phyloP scores from a whole-genome alignment of 2,329 filamentous ascomycete species.

The Fusarium pseudograminearum region DNA sequence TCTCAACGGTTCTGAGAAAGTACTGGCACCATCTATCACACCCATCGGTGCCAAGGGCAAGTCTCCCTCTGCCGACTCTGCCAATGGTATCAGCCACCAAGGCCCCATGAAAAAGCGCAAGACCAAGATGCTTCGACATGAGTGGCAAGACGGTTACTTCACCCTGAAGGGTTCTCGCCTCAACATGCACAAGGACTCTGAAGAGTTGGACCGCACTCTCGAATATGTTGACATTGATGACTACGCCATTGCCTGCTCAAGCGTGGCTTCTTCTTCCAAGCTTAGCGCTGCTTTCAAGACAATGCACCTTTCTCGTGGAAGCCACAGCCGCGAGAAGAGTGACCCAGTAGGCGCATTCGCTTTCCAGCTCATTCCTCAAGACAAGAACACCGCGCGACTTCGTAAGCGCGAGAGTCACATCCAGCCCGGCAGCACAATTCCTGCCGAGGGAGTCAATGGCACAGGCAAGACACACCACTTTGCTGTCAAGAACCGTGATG shows the following conservation, averaged over 20 bases:
- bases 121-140: slow-evolving; percentile 87
- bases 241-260: slow-evolving; percentile 88
- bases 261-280: slow-evolving; percentile 80
- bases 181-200: slow-evolving; percentile 78
- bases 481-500: slow-evolving; percentile 85
- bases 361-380: slow-evolving; percentile 86
- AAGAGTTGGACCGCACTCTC: slow-evolving; percentile 67
- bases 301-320: slow-evolving; percentile 70
- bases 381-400: slow-evolving; percentile 65
- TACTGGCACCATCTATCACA: slow-evolving; percentile 56
- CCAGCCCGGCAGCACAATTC: slow-evolving; percentile 49
- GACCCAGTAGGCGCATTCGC: slow-evolving; percentile 77
- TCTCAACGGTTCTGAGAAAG: slow-evolving; percentile 59
- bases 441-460: slow-evolving; percentile 65
- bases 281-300: slow-evolving; percentile 89
- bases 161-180: slow-evolving; percentile 81
- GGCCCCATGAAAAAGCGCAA: slow-evolving; percentile 96
- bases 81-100: slow-evolving; percentile 73
- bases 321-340: slow-evolving; percentile 64
- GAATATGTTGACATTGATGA: slow-evolving; percentile 90
- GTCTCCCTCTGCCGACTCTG: slow-evolving; percentile 50
- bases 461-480: slow-evolving; percentile 92
- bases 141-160: slow-evolving; percentile 94
- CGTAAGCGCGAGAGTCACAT: slow-evolving; percentile 66
- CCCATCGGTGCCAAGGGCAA: slow-evolving; percentile 47